phyloP scores from a whole-genome alignment of 1,284 basidiomycete species.

The Porogramme epimiltina region DNA sequence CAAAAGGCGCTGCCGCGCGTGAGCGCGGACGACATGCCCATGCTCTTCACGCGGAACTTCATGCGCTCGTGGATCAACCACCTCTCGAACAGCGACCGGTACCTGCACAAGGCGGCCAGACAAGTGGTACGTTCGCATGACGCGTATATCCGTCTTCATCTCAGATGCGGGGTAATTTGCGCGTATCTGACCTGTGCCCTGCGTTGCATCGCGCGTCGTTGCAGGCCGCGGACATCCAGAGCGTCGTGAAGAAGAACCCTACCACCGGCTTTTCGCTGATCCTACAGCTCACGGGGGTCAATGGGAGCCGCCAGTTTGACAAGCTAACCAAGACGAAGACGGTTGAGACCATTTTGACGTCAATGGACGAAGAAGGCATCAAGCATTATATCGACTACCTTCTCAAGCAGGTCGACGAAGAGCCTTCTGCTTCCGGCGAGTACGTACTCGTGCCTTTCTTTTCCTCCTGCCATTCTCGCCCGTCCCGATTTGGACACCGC shows the following conservation, averaged over 20 bases:
- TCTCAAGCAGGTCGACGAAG: slow-evolving; percentile 60
- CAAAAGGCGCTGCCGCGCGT: slow-evolving; percentile 78
- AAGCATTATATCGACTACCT: slow-evolving; percentile 79
- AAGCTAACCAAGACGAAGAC: slow-evolving; percentile 93
- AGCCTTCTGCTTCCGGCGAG: slow-evolving; percentile 40
- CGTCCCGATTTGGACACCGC: slow-evolving; percentile 4
- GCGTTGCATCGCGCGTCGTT: not conserved
- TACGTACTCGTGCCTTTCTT: slow-evolving; percentile 32
- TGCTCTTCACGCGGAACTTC: slow-evolving; percentile 94
- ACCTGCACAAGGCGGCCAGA: slow-evolving; percentile 86
- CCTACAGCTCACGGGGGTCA: slow-evolving; percentile 82
- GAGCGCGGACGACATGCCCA: slow-evolving; percentile 67
- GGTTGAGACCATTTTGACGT: slow-evolving; percentile 82
- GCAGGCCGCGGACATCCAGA: slow-evolving; percentile 76
- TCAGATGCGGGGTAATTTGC: no score
- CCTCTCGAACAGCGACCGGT: slow-evolving; percentile 83
- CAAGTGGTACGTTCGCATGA: slow-evolving; percentile 60
- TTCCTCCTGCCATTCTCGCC: not conserved
- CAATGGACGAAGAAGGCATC: slow-evolving; percentile 78
- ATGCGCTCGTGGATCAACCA: slow-evolving; percentile 98
- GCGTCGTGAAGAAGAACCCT: slow-evolving; percentile 76
- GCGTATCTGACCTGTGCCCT: not conserved
- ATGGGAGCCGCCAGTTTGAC: slow-evolving; percentile 91
- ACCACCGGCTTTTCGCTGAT: slow-evolving; percentile 85
- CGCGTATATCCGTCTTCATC: not conserved